These are phyloP conservation scores for Vanderwaltozyma tropicalis DNA, from an alignment of 805 yeast species.

Conservation along the genomic window DNA sequence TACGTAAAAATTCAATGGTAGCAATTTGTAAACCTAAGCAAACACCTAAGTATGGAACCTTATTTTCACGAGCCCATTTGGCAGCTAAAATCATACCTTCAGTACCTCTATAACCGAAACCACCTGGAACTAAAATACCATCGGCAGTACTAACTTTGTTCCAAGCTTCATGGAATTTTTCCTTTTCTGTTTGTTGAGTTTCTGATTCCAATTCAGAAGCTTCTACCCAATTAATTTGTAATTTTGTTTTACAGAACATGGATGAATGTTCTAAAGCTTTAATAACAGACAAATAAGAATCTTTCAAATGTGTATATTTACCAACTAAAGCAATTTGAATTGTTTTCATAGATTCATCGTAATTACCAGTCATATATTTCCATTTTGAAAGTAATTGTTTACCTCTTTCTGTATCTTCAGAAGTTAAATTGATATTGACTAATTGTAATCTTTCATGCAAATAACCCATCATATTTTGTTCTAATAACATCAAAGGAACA, in stretches of 20 bases:
- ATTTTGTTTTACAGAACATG: conserved; percentile 73
- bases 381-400: conserved; percentile 59
- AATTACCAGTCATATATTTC: conserved; percentile 66
- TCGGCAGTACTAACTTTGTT: conserved; percentile 84
- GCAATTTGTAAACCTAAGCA: conserved; percentile 97
- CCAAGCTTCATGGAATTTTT: conserved; percentile 90
- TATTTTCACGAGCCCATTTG: conserved; percentile 91
- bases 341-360: conserved; percentile 73
- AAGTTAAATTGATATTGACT: conserved; percentile 34
- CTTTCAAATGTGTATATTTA: conserved; percentile 90
- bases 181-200: conserved; percentile 50
- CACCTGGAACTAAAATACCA: conserved; percentile 96
- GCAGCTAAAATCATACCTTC: conserved; percentile 98
- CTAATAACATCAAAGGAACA: conserved; percentile 82
- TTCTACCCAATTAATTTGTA: conserved; percentile 92
- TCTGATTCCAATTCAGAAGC: conserved; percentile 78
- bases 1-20: conserved; percentile 83
- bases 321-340: conserved; percentile 95
- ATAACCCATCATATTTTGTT: conserved; percentile 73
- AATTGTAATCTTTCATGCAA: conserved; percentile 59
- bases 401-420: conserved; percentile 52
- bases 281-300: conserved; percentile 87
- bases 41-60: conserved; percentile 89
- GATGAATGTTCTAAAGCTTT: conserved; percentile 93
- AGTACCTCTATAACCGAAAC: conserved; percentile 91